Percentiles rank a stretch among this genome's conserved stretches.
Evolutionary conservation across 2,329 filamentous ascomycete species (phyloP).

Genomic region (Aspergillus amoenus): DNA sequence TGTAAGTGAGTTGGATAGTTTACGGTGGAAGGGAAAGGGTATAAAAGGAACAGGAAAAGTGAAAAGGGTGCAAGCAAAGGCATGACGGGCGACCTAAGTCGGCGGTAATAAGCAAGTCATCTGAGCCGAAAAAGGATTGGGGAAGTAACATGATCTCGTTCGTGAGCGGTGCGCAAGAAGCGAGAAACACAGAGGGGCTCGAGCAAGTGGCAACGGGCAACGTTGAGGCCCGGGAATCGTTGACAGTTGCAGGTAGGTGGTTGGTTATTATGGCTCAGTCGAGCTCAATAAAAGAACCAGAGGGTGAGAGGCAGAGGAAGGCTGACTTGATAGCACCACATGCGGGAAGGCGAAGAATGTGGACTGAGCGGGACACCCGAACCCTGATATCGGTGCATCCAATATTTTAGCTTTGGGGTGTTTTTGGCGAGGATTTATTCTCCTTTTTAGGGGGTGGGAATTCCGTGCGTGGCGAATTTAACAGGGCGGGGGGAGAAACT

Average conservation of each 20-base stretch:
- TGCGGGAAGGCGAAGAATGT: neutral
- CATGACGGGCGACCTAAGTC: conserved; percentile 3
- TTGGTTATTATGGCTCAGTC: neutral
- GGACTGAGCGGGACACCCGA: neutral
- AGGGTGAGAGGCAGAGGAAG: neutral
- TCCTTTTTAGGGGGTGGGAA: conserved; percentile 2
- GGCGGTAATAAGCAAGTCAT: conserved; percentile 11
- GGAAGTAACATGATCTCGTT: conserved; percentile 1
- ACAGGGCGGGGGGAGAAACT: conserved; percentile 1
- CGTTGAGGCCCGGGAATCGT: neutral
- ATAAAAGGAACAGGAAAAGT: neutral
- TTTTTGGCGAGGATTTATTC: neutral
- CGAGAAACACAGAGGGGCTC: conserved; percentile 7
- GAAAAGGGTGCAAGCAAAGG: neutral
- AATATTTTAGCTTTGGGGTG: neutral
- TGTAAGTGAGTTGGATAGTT: neutral
- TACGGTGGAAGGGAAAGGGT: neutral
- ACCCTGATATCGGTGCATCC: neutral
- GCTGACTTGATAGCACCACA: neutral
- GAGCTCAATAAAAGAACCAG: neutral
- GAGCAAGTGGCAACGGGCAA: neutral
- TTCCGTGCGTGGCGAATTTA: conserved; percentile 12
- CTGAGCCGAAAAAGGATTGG: conserved; percentile 5
- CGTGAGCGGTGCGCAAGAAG: conserved; percentile 5
- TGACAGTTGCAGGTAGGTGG: neutral